phyloP scores from a whole-genome alignment of 148 eudicot species.

The Cornus controversa region DNA sequence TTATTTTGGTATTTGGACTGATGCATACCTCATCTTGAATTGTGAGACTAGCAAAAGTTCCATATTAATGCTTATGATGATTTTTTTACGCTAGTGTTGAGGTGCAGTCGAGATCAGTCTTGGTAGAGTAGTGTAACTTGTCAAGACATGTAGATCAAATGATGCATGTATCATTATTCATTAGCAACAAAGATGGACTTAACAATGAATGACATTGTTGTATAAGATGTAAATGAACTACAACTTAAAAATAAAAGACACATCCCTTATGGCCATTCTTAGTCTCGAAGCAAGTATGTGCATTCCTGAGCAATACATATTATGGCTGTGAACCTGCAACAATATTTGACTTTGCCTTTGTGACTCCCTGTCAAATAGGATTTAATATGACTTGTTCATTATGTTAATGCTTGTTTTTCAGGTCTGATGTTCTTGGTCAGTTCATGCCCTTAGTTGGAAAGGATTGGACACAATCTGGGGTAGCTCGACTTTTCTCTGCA shows the following conservation, averaged over 20 bases:
- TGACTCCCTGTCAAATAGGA: neutral
- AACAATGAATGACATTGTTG: neutral
- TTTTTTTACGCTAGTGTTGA: neutral
- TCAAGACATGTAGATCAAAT: neutral
- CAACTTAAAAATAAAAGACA: no score
- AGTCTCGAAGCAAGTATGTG: neutral
- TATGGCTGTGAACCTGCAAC: no score
- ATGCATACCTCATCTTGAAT: neutral
- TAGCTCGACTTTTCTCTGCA: constrained; percentile 93
- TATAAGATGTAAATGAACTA: no score
- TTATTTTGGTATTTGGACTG: no score
- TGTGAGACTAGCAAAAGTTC: neutral
- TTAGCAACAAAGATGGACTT: neutral
- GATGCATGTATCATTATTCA: neutral
- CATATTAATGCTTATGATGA: neutral
- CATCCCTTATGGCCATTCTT: no score
- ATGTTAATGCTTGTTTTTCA: constrained; percentile 28
- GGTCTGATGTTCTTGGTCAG: constrained; percentile 99
- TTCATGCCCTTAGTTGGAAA: constrained; percentile 98
- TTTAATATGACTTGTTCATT: constrained; percentile 3
- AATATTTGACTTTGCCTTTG: neutral
- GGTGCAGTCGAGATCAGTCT: neutral
- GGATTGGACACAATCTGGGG: constrained; percentile 98
- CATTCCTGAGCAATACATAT: neutral
- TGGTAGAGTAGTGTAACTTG: neutral